These are phyloP conservation scores for Remersonia thermophila DNA, from an alignment of 2,329 filamentous ascomycete species.

Conservation along the genomic window DNA sequence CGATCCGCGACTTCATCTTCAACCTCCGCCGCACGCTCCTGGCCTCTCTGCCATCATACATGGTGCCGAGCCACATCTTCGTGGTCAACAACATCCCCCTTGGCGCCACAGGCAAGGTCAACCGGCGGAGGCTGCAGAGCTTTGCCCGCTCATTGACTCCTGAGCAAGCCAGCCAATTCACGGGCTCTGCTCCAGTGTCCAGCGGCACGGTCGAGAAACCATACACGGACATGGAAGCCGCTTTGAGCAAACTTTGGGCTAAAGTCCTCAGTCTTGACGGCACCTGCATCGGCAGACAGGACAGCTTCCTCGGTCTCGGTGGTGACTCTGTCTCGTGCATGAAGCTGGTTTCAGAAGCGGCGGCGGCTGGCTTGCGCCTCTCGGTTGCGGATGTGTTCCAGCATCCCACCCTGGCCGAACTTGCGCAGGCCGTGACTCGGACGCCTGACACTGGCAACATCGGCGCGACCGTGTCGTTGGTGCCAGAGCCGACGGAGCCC, in stretches of 20 bases:
- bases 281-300: slow-evolving; percentile 2
- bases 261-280: slow-evolving; percentile 1
- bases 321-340: slow-evolving; percentile 24
- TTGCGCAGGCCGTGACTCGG: neutral
- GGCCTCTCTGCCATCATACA: slow-evolving; percentile 7
- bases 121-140: slow-evolving; percentile 4
- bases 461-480: neutral
- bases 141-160: neutral
- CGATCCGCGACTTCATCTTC: neutral
- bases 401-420: slow-evolving; percentile 2
- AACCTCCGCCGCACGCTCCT: neutral
- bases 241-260: slow-evolving; percentile 4
- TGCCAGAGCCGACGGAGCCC: neutral
- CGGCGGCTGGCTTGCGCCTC: slow-evolving; percentile 5
- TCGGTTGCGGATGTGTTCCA: slow-evolving; percentile 11
- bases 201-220: neutral
- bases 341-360: slow-evolving; percentile 29
- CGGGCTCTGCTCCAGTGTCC: neutral
- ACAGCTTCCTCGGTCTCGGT: slow-evolving; percentile 23
- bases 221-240: neutral
- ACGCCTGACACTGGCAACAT: no score
- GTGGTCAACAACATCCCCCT: slow-evolving; percentile 16
- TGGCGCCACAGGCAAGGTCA: slow-evolving; percentile 7
- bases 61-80: slow-evolving; percentile 13
- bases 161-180: neutral